Conservation (phyloP, 139 green algal species). For the Picochlorum sp. region DNA sequence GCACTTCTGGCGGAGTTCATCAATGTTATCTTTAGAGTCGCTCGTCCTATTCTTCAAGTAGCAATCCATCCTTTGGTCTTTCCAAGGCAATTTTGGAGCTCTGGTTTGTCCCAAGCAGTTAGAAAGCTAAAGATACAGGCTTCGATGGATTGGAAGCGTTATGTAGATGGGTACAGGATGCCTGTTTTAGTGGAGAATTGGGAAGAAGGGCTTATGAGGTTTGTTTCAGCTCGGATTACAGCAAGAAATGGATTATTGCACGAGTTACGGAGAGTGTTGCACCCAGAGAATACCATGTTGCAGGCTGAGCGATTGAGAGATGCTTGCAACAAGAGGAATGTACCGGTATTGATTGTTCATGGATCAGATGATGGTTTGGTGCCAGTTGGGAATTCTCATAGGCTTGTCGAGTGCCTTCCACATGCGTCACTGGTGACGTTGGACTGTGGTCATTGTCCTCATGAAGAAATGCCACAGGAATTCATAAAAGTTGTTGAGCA, state of each 20-base stretch:
- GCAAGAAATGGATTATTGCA: slow-evolving; percentile 15
- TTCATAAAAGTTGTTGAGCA: slow-evolving; percentile 49
- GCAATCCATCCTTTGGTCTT: slow-evolving; percentile 40
- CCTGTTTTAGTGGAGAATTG: slow-evolving; percentile 38
- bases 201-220: slow-evolving; percentile 60
- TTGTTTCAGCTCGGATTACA: slow-evolving; percentile 43
- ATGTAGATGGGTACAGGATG: slow-evolving; percentile 64
- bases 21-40: background rate
- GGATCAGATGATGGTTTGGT: slow-evolving; percentile 64
- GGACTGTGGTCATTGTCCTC: slow-evolving; percentile 68
- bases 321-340: slow-evolving; percentile 8
- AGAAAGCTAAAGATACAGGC: too few relatives aligned
- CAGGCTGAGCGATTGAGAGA: slow-evolving; percentile 33
- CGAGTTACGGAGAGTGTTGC: background rate
- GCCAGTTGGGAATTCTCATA: slow-evolving; percentile 60
- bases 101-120: too few relatives aligned
- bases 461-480: slow-evolving; percentile 69
- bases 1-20: slow-evolving; percentile 3
- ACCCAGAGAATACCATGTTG: slow-evolving; percentile 16
- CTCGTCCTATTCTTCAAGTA: slow-evolving; percentile 6
- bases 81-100: background rate
- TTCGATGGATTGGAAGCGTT: slow-evolving; percentile 2
- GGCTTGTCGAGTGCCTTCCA: slow-evolving; percentile 53
- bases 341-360: slow-evolving; percentile 67
- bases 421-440: slow-evolving; percentile 46